Percentiles rank a stretch among this genome's conserved stretches.
These are phyloP conservation scores for Mercurialis annua DNA, from an alignment of 345 rosid genomes.

Conservation along the genomic window DNA sequence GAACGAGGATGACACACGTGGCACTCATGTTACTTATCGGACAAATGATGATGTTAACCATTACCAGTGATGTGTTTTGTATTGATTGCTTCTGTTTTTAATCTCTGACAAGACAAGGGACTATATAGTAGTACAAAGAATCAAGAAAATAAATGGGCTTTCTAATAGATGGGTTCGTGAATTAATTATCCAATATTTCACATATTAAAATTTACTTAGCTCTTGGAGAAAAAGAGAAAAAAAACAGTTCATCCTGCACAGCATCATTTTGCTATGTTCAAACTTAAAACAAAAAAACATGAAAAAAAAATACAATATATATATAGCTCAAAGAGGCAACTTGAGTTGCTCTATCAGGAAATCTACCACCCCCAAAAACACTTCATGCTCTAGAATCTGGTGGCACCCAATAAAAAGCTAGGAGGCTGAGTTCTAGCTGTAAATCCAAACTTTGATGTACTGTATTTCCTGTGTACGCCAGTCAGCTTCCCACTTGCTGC, in stretches of 20 bases:
- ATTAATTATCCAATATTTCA: no score
- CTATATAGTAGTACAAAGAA: no score
- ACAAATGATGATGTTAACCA: not conserved
- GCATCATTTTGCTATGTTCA: not conserved
- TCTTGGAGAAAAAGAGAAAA: constrained; percentile 10
- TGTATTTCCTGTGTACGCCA: constrained; percentile 76
- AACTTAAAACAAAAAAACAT: constrained; percentile 9
- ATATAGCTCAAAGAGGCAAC: constrained; percentile 34
- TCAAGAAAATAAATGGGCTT: no score
- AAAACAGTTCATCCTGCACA: constrained; percentile 3
- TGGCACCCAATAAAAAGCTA: constrained; percentile 41
- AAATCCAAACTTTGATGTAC: constrained; percentile 70
- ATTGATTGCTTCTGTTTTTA: no score
- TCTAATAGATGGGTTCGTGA: no score
- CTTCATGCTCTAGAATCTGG: constrained; percentile 18
- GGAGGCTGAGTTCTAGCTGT: constrained; percentile 69
- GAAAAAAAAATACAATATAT: not conserved
- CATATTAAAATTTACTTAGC: not conserved
- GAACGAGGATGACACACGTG: no score
- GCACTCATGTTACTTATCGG: no score
- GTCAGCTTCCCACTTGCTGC: constrained; percentile 79
- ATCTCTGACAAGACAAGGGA: no score
- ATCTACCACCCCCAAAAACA: constrained; percentile 9
- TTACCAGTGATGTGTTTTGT: no score
- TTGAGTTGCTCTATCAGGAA: constrained; percentile 42